These are phyloP conservation scores for Coemansia sp. DNA, from an alignment of 192 early-diverging fungal genomes.

Conservation along the genomic window DNA sequence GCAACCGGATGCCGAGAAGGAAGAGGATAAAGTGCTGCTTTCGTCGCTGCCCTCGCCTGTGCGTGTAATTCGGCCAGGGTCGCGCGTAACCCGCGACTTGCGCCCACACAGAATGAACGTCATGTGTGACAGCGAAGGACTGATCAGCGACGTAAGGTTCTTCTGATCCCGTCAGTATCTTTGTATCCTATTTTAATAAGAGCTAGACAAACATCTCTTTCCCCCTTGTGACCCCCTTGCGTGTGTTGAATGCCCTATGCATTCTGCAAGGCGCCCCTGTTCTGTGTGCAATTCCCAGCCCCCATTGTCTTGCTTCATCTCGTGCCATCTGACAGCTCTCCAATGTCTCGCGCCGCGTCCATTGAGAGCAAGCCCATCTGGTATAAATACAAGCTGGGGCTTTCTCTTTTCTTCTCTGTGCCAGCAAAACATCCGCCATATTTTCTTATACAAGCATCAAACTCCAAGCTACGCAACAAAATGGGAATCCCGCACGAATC, in stretches of 20 bases:
- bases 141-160: conserved; percentile 21
- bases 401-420: neutral
- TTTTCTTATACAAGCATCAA: neutral
- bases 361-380: no score
- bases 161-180: neutral
- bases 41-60: conserved; percentile 29
- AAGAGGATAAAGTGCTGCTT: conserved; percentile 17
- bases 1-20: neutral
- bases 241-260: no score
- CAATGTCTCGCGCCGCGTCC: no score
- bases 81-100: conserved; percentile 40
- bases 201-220: no score
- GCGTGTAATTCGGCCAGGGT: conserved; percentile 32
- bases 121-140: conserved; percentile 15
- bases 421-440: neutral
- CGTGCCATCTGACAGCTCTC: no score
- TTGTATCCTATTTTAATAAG: no score
- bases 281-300: no score
- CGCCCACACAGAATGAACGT: conserved; percentile 33
- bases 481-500: conserved; percentile 1
- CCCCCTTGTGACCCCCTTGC: no score
- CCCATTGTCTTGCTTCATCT: no score
- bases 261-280: no score
- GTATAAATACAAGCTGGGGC: neutral
- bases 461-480: neutral